Evolutionary conservation across 2,329 filamentous ascomycete genomes (phyloP).

Genomic region (Dactylellina drechsleri): DNA sequence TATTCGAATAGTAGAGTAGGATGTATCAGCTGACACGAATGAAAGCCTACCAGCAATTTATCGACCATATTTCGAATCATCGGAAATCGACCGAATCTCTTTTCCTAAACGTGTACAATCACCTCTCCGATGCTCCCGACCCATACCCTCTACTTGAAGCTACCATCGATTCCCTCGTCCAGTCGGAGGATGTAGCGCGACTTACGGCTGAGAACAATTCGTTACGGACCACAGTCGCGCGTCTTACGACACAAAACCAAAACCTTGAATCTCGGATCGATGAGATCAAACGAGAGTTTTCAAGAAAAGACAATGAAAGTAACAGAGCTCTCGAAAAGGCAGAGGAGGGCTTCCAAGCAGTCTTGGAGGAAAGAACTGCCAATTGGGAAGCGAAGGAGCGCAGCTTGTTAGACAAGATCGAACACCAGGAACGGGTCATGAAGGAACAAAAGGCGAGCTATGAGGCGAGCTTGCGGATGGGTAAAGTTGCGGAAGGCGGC

Average conservation of each 20-base stretch:
- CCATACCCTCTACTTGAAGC: slow-evolving; percentile 96
- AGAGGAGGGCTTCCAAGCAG: slow-evolving; percentile 91
- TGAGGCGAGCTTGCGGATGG: slow-evolving; percentile 91
- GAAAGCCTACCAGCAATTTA: slow-evolving; percentile 93
- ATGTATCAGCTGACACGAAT: slow-evolving; percentile 9
- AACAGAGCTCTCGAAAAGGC: slow-evolving; percentile 84
- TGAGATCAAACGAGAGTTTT: slow-evolving; percentile 61
- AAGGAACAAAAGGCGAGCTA: slow-evolving; percentile 97
- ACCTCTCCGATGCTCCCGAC: slow-evolving; percentile 92
- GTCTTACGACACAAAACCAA: slow-evolving; percentile 56
- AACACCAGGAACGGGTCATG: slow-evolving; percentile 89
- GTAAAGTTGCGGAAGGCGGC: slow-evolving; percentile 63
- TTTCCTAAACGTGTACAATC: slow-evolving; percentile 91
- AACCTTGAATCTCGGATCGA: slow-evolving; percentile 59
- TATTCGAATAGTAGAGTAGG: not conserved
- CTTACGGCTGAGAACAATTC: slow-evolving; percentile 88
- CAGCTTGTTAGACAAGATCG: slow-evolving; percentile 88
- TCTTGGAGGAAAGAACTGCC: slow-evolving; percentile 90
- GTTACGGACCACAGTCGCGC: slow-evolving; percentile 78
- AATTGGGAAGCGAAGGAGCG: slow-evolving; percentile 97
- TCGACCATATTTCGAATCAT: slow-evolving; percentile 94
- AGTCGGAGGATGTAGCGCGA: slow-evolving; percentile 90
- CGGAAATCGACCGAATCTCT: slow-evolving; percentile 93
- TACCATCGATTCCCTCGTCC: slow-evolving; percentile 90
- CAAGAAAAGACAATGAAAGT: slow-evolving; percentile 69